Base-by-base conservation (phyloP, 176 grass and related monocot genomes). In the Phoenix roebelenii region DNA sequence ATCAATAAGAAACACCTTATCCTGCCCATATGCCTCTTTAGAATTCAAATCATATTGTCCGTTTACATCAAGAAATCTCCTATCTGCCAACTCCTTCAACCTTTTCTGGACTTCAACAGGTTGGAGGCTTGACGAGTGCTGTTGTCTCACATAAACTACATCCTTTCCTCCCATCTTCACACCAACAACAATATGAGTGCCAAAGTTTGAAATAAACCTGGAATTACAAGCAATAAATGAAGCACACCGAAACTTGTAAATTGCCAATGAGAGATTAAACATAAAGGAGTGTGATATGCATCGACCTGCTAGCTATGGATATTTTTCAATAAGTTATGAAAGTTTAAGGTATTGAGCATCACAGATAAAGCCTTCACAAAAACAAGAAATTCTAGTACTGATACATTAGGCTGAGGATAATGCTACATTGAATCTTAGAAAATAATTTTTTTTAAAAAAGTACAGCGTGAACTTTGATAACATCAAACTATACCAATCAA, bases 161-260 rank as follows among this genome's bases (percentile, higher is more conserved):
- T 97, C 92, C 71, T 91, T 97, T 75, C 92, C 92, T 25, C 92
- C 92, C 81, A 97, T 91, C 79, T 90, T 91, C 54, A 97, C 72
- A 64, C 92, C 92, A 80, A 83, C 70, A 61, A 97, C 60, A 80
- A 97, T 85, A 80, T 97, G 92, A 51, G 92, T 97, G 68, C 92
- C 92, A 78, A 83, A 97, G 70, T 72, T 91, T 70, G 85, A 50
- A 58, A 97, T 97, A 57, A 97, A 97, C 81, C 87, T 91, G 79
- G 44, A 88, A 63, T 52, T 53, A 57, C 44, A 60, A 80, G n/a
- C 24, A 75, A 60, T 14, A 22, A 75, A 60, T 14, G 16, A 15
- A 50, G 18, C n/a, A 2, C 64, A 35, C n/a, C 26, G 14, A 67
- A 17, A 55, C 23, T 74, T 60, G 7, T 70, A 52, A 39, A 51